Conservation (phyloP, 2,329 filamentous ascomycete genomes). For the Dendrostoma leiphaemia region DNA sequence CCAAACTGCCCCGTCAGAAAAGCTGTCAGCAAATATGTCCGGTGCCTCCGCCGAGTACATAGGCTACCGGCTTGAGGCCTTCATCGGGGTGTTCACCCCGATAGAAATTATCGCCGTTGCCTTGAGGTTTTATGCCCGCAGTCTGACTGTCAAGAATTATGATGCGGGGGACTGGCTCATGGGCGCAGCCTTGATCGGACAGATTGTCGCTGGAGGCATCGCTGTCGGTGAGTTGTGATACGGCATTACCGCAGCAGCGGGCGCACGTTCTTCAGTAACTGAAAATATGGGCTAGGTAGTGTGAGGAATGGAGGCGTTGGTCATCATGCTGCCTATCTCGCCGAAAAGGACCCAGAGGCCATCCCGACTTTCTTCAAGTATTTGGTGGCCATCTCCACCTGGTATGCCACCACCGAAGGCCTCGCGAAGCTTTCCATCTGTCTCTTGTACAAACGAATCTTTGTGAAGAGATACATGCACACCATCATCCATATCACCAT, state of each 20-base stretch:
- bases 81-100: not conserved
- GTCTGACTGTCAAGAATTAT: not conserved
- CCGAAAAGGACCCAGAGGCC: not conserved
- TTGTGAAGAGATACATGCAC: constrained; percentile 16
- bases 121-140: not conserved
- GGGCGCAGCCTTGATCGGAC: not conserved
- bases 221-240: not conserved
- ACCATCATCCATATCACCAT: constrained; percentile 13
- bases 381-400: constrained; percentile 18
- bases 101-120: not conserved
- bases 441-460: constrained; percentile 20
- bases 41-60: no score
- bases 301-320: not conserved
- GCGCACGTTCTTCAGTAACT: no score
- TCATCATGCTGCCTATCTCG: not conserved
- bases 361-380: constrained; percentile 22
- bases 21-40: no score
- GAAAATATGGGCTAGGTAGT: not conserved
- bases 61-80: not conserved
- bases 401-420: constrained; percentile 20
- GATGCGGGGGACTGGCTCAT: not conserved
- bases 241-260: not conserved
- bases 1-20: no score
- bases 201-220: not conserved
- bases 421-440: constrained; percentile 23